phyloP scores from a whole-genome alignment of 345 rosid genomes.

The Salix arbutifolia region DNA sequence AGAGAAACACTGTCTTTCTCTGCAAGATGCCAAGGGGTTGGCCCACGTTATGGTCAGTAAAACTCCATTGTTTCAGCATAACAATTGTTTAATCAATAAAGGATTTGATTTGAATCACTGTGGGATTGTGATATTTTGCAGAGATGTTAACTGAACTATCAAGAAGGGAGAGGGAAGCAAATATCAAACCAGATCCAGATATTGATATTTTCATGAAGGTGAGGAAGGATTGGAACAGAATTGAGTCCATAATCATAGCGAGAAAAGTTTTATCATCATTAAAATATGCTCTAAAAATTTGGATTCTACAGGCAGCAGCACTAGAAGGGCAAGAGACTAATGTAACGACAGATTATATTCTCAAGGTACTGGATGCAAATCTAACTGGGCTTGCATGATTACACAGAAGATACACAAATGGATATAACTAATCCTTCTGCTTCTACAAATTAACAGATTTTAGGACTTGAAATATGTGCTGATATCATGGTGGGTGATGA shows the following conservation, averaged over 20 bases:
- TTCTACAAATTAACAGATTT: conserved; percentile 28
- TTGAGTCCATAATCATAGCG: not conserved
- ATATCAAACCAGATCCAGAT: conserved; percentile 86
- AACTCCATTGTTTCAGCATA: not conserved
- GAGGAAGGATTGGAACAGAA: not conserved
- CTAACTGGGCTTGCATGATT: not conserved
- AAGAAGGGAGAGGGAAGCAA: conserved; percentile 73
- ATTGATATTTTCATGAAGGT: conserved; percentile 86
- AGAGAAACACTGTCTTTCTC: conserved; percentile 65
- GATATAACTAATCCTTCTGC: not conserved
- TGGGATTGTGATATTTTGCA: conserved; percentile 18
- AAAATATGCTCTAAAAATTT: not conserved
- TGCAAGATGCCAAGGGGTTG: conserved; percentile 64
- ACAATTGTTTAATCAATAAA: not conserved
- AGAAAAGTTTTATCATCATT: not conserved
- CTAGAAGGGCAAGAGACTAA: conserved; percentile 57
- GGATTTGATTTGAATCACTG: not conserved
- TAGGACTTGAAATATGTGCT: conserved; percentile 59
- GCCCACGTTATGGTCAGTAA: conserved; percentile 47
- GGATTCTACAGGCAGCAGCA: conserved; percentile 55
- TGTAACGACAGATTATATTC: conserved; percentile 71
- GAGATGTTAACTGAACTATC: conserved; percentile 66
- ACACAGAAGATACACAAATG: not conserved
- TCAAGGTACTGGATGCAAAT: conserved; percentile 46
- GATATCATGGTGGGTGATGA: conserved; percentile 58